phyloP scores from a whole-genome alignment of 2,329 filamentous ascomycete species.

The Chrysoporthe cubensis region DNA sequence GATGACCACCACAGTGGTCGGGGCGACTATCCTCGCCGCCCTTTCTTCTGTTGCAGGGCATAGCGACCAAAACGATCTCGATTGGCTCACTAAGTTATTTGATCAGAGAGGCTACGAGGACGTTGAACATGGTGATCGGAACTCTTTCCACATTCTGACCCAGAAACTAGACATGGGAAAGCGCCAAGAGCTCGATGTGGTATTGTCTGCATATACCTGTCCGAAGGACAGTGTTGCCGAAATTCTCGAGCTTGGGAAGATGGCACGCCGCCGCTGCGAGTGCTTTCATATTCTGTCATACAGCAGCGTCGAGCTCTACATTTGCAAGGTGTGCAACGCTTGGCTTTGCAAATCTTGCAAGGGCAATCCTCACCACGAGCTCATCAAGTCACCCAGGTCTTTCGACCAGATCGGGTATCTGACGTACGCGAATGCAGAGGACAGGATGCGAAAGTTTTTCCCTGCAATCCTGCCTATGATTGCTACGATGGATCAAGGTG shows the following conservation, averaged over 20 bases:
- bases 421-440: constrained; percentile 16
- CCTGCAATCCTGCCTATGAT: constrained; percentile 23
- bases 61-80: background rate
- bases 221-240: constrained; percentile 3
- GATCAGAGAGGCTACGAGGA: background rate
- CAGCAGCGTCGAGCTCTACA: constrained; percentile 25
- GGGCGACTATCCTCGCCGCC: constrained; percentile 62
- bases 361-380: constrained; percentile 45
- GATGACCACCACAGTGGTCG: constrained; percentile 76
- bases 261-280: constrained; percentile 40
- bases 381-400: constrained; percentile 20
- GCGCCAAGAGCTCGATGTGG: constrained; percentile 8
- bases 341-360: constrained; percentile 44
- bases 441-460: constrained; percentile 19
- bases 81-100: constrained; percentile 18
- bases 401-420: constrained; percentile 18
- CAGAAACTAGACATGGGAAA: background rate
- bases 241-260: constrained; percentile 27
- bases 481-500: background rate
- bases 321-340: constrained; percentile 40
- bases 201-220: constrained; percentile 29
- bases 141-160: background rate
- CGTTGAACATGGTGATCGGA: background rate
- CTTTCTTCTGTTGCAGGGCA: constrained; percentile 39
- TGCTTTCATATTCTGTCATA: constrained; percentile 38